Conservation (phyloP, 2,329 filamentous ascomycete species). For the Stromatinia cepivora region DNA sequence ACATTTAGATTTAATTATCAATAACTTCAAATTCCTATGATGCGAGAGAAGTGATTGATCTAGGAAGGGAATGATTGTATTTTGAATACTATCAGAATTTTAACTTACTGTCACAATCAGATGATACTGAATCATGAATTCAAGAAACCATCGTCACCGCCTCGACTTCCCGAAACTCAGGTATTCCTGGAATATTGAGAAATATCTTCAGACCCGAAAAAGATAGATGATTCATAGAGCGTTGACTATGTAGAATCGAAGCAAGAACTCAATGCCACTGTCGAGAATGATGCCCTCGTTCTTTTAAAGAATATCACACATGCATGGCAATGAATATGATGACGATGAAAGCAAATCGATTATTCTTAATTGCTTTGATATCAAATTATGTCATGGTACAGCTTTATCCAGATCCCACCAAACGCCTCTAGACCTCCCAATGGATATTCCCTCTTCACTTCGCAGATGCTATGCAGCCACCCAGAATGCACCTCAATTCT, state of each 20-base stretch:
- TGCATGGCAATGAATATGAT: not conserved
- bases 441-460: constrained; percentile 3
- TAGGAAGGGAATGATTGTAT: not conserved
- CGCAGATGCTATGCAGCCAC: constrained; percentile 29
- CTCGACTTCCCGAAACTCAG: not conserved
- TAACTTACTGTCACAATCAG: not conserved
- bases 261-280: not conserved
- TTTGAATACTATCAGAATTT: not conserved
- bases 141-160: not conserved
- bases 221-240: not conserved
- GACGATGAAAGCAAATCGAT: not conserved
- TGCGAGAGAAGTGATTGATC: not conserved
- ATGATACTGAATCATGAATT: not conserved
- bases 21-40: constrained; percentile 1
- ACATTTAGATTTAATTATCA: not conserved
- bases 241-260: not conserved
- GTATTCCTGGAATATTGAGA: not conserved
- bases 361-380: constrained; percentile 5
- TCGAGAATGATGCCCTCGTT: not conserved
- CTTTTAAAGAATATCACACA: not conserved
- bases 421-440: constrained; percentile 5
- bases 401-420: not conserved
- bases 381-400: constrained; percentile 15
- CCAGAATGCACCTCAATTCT: constrained; percentile 22
- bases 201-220: not conserved